Evolutionary conservation across 2,329 filamentous ascomycete genomes (phyloP).

Genomic region (Furcasterigmium sp.): DNA sequence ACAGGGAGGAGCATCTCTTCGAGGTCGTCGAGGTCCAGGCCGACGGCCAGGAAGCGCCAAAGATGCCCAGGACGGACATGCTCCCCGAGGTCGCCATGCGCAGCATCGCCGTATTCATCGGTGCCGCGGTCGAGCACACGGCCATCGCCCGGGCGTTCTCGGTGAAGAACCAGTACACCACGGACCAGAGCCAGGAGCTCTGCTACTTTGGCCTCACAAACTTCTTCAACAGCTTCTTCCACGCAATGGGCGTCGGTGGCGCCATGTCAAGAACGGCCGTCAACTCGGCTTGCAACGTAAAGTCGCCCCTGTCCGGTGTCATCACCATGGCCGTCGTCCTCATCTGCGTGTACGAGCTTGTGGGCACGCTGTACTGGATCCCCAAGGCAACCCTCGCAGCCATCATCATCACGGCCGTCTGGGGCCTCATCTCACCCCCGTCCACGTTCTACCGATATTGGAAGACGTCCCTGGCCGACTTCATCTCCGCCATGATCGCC

Average conservation of each 20-base stretch:
- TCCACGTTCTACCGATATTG: slow-evolving; percentile 58
- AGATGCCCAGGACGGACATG: slow-evolving; percentile 38
- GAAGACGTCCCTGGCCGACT: slow-evolving; percentile 60
- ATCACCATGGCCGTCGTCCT: slow-evolving; percentile 58
- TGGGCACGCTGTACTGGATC: slow-evolving; percentile 60
- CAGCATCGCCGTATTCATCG: slow-evolving; percentile 56
- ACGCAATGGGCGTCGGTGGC: slow-evolving; percentile 57
- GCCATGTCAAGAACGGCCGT: slow-evolving; percentile 65
- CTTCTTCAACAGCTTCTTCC: slow-evolving; percentile 61
- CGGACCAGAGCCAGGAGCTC: slow-evolving; percentile 61
- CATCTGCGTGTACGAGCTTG: slow-evolving; percentile 56
- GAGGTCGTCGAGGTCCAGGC: slow-evolving; percentile 52
- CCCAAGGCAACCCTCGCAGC: slow-evolving; percentile 60
- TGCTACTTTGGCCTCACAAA: slow-evolving; percentile 59
- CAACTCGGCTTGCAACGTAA: slow-evolving; percentile 59
- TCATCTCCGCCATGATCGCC: slow-evolving; percentile 56
- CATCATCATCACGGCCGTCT: slow-evolving; percentile 62
- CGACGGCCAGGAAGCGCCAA: slow-evolving; percentile 46
- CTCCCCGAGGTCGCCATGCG: slow-evolving; percentile 48
- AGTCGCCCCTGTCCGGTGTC: slow-evolving; percentile 54
- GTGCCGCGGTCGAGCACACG: slow-evolving; percentile 56
- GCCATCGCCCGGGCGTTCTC: slow-evolving; percentile 61
- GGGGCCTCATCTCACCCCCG: slow-evolving; percentile 54
- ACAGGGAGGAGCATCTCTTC: slow-evolving; percentile 46
- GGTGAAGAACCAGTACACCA: slow-evolving; percentile 55